Percentiles rank a stretch among this genome's conserved stretches.
phyloP scores from a whole-genome alignment of 768 basidiomycete genomes.

The Boletus rubescentipes region DNA sequence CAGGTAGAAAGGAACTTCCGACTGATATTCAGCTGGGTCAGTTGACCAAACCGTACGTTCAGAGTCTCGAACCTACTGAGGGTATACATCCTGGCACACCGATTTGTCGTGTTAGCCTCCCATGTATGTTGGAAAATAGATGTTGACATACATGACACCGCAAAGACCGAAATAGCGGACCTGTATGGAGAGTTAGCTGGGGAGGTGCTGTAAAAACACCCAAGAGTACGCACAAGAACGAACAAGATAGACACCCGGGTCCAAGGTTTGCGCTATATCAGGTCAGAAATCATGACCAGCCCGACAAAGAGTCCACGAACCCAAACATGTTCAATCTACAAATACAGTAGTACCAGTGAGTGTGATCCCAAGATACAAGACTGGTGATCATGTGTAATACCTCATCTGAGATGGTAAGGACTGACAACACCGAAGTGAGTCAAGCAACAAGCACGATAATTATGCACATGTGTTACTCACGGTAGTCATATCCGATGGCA shows the following conservation, averaged over 20 bases:
- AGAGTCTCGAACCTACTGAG: neutral
- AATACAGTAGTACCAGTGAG: no score
- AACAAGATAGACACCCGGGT: neutral
- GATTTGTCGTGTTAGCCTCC: neutral
- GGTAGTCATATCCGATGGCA: conserved; percentile 2
- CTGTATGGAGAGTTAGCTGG: neutral
- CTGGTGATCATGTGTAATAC: neutral
- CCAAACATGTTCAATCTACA: neutral
- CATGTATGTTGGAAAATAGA: no score
- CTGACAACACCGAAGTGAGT: neutral
- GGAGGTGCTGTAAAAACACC: no score
- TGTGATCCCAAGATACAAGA: neutral
- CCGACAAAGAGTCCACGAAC: neutral
- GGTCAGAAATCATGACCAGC: neutral
- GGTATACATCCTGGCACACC: neutral
- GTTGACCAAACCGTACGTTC: neutral
- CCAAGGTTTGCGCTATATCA: neutral
- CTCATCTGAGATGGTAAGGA: conserved; percentile 1
- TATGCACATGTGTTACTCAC: neutral
- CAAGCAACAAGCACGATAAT: neutral
- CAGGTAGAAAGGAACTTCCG: conserved; percentile 8
- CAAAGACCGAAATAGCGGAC: conserved; percentile 9
- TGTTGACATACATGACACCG: neutral
- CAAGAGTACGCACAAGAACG: neutral
- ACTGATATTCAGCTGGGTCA: neutral